Base-by-base conservation (phyloP, 306 rosid genomes). In the Mimosa bimucronata region DNA sequence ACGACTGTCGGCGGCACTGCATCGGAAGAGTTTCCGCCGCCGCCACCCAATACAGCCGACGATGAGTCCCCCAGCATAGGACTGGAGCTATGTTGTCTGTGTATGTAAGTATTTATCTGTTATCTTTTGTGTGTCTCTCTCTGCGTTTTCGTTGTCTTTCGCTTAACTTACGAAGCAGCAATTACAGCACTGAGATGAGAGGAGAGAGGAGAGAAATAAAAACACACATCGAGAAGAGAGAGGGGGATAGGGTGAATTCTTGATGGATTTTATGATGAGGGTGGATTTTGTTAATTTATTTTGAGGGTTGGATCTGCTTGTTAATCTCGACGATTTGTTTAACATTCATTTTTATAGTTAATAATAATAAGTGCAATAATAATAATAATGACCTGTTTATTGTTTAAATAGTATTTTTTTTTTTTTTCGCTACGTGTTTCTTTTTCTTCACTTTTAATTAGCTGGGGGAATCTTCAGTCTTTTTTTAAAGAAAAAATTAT, bases 51-150 rank as follows among this genome's bases (percentile, higher is more conserved):
- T 18, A 19, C 83, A 69, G 85, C 73, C 8, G 38, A 42, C 19
- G 97, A 70, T 70, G 97, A 85, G 85, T 89, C 96, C 67, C 92
- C 96, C 48, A 89, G 90, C 97, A 92, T 92, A 86, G 84, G 81
- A 52, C 81, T 58, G 37, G 71, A 34, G 72, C 71, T 68, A 48
- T 60, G 58, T 76, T 18, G 21, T 18, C 62, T n/a, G n/a, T 45
- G 38, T 77, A 78, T 71, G 62, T 13, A 45, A 11, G 18, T 45
- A 45, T 45, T n/a, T 62, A 34, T 77, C 25, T 55, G 15, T 60
- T n/a, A 50, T 50, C 57, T 55, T 77, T 73, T 71, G 19, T 19
- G 15, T 67, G 45, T 68, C 73, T 68, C 8, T 69, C 53, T 42
- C 65, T 29, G 41, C 61, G 48, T 42, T 34, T 42, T 42, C 45